Evolutionary conservation across 139 green algal genomes (phyloP), one percentile per base, ranked within the genome.

Genomic region (Tetradesmus lagerheimii): DNA sequence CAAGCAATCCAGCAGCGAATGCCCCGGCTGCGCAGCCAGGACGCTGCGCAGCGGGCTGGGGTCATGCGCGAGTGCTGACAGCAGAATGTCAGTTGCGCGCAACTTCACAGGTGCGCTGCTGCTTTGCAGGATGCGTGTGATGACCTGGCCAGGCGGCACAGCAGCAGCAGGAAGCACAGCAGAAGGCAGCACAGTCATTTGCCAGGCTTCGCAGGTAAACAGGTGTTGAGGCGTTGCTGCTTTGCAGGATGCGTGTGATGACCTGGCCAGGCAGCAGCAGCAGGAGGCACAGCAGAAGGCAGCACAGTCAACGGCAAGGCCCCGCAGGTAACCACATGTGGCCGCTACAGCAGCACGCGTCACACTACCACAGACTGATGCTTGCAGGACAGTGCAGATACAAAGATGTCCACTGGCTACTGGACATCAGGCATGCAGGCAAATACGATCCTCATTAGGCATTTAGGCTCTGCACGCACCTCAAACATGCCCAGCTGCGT

Each of bases 401-500:
- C 47, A 62, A 11, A 62, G 43, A 4, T n/a, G n/a, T n/a, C n/a
- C n/a, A n/a, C 43, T 50, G 43, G 5, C 4, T 50, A 8, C 43
- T 50, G 43, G 43, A 8, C 43, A 8, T 50, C 5, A 50, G 43
- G 8, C 43, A 50, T 14, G 47, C 12, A 62, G 18, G 47, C 47
- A 62, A 14, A 62, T 23, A 62, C 47, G n/a, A n/a, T n/a, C n/a
- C n/a, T n/a, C 43, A 8, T 50, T 50, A 62, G 4, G 2, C 66
- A 78, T 12, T 1, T 8, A 9, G 37, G 76, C 12, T 25, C 77
- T 35, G 25, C 80, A 66, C 38, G 6, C 80, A 98, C 95, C 85
- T 98, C 93, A 89, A 98, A 99, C 41, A 99, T 93, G 2, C 98
- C 98, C 76, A 98, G 88, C 76, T 93, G 92, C 43, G 95, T 90